Evolutionary conservation across 1,284 basidiomycete species (phyloP).

Genomic region (Cryptococcus jaspeensis): DNA sequence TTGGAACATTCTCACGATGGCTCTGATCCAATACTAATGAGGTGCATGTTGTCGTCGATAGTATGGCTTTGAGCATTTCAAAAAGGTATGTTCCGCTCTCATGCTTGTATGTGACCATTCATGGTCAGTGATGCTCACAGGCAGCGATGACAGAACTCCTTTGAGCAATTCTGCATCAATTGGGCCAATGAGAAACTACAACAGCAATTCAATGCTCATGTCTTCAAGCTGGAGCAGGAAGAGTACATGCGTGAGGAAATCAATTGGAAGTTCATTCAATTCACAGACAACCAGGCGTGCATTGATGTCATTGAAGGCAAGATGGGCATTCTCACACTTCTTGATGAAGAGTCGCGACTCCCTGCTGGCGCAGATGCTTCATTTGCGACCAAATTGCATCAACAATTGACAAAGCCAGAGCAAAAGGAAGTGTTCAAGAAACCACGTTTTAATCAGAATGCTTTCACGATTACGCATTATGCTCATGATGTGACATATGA

Average conservation of each 20-base stretch:
- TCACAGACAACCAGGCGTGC: constrained; percentile 97
- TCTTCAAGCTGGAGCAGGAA: constrained; percentile 98
- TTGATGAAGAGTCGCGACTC: constrained; percentile 97
- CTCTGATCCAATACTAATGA: constrained; percentile 5
- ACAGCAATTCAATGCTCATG: constrained; percentile 98
- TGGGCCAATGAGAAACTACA: constrained; percentile 98
- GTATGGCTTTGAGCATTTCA: constrained; percentile 95
- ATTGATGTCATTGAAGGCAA: constrained; percentile 98
- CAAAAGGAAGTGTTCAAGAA: constrained; percentile 94
- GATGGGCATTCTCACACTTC: constrained; percentile 87
- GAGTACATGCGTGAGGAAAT: constrained; percentile 98
- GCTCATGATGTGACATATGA: constrained; percentile 98
- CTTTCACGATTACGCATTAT: constrained; percentile 98
- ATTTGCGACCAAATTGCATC: constrained; percentile 90
- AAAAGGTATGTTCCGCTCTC: constrained; percentile 65
- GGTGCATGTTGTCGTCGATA: constrained; percentile 32
- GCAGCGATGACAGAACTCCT: constrained; percentile 74
- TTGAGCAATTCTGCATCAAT: constrained; percentile 99
- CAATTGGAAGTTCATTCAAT: constrained; percentile 99
- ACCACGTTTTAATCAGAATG: constrained; percentile 92
- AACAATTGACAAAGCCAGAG: constrained; percentile 79
- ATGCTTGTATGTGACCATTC: not conserved
- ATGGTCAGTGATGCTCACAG: not conserved
- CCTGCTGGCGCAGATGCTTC: constrained; percentile 91
- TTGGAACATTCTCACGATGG: constrained; percentile 1